Percentiles rank a stretch among this genome's conserved stretches.
phyloP scores from a whole-genome alignment of 2,329 filamentous ascomycete genomes.

The Dendryphion nanum region DNA sequence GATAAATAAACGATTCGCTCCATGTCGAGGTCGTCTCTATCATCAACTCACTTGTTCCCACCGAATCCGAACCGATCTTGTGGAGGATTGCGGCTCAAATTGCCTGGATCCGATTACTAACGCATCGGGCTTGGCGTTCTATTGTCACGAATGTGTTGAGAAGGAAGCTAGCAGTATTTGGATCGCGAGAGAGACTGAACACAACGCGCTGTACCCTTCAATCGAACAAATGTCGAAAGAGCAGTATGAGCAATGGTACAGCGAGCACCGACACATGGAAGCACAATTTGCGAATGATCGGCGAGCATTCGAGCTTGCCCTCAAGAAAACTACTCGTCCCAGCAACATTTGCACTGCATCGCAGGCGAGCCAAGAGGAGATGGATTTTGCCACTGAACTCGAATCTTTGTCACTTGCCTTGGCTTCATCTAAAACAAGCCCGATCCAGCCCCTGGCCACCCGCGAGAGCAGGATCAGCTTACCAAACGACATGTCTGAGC shows the following conservation, averaged over 20 bases:
- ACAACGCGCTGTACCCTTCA: slow-evolving; percentile 26
- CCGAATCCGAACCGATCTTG: slow-evolving; percentile 34
- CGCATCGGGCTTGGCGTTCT: slow-evolving; percentile 18
- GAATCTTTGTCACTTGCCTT: slow-evolving; percentile 31
- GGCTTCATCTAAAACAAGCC: slow-evolving; percentile 1
- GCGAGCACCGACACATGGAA: slow-evolving; percentile 27
- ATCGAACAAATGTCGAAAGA: slow-evolving; percentile 29
- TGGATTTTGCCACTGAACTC: slow-evolving; percentile 28
- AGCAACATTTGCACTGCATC: slow-evolving; percentile 29
- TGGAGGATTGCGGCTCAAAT: slow-evolving; percentile 35
- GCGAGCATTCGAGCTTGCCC: slow-evolving; percentile 22
- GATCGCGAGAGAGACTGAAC: slow-evolving; percentile 24
- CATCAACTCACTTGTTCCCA: slow-evolving; percentile 37
- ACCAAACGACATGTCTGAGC: slow-evolving; percentile 32
- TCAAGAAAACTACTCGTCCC: slow-evolving; percentile 22
- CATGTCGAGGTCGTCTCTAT: slow-evolving; percentile 35
- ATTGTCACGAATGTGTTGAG: slow-evolving; percentile 35
- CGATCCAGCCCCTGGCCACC: slow-evolving; percentile 2
- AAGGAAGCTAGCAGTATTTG: slow-evolving; percentile 26
- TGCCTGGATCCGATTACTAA: slow-evolving; percentile 30
- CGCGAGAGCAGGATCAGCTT: slow-evolving; percentile 21
- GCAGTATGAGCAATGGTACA: slow-evolving; percentile 32
- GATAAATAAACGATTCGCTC: slow-evolving; percentile 29
- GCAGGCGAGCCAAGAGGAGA: slow-evolving; percentile 30
- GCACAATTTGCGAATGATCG: slow-evolving; percentile 25